Percentiles rank a stretch among this genome's conserved stretches.
Conservation (phyloP, 257 asterid genomes). For the Verbena officinalis region DNA sequence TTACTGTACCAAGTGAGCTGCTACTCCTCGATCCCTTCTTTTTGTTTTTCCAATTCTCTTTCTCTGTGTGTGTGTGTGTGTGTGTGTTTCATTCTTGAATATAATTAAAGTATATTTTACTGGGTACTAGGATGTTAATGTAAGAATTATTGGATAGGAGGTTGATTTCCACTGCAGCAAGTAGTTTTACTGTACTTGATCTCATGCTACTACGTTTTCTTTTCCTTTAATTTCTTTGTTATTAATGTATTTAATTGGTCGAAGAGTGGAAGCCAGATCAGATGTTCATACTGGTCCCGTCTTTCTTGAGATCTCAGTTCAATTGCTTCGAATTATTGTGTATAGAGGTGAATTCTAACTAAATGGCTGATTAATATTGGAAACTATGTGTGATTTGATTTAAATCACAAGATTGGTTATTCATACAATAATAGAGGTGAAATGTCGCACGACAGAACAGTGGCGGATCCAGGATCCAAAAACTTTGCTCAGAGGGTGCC, state of each 20-base stretch:
- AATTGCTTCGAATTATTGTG: not conserved
- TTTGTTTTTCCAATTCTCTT: not conserved
- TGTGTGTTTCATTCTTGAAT: not conserved
- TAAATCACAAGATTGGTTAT: not conserved
- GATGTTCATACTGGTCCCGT: not conserved
- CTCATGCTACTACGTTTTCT: not conserved
- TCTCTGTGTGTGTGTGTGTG: too few species aligned
- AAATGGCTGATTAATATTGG: not conserved
- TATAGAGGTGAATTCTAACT: not conserved
- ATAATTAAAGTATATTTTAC: not conserved
- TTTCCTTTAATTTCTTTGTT: too few species aligned
- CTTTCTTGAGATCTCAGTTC: not conserved
- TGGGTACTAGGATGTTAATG: not conserved
- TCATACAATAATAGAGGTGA: not conserved
- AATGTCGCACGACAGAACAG: too few species aligned
- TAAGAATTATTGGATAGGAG: not conserved
- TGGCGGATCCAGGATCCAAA: too few species aligned
- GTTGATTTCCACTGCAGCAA: not conserved
- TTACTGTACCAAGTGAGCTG: slow-evolving; percentile 5
- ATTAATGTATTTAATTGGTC: not conserved
- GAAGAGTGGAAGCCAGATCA: not conserved
- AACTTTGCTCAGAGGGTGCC: too few species aligned
- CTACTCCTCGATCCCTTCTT: slow-evolving; percentile 25
- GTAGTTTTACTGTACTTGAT: not conserved
- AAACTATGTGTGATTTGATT: not conserved